Conservation (phyloP, 352 stramenopile genomes). For the Globisporangium spiculum region DNA sequence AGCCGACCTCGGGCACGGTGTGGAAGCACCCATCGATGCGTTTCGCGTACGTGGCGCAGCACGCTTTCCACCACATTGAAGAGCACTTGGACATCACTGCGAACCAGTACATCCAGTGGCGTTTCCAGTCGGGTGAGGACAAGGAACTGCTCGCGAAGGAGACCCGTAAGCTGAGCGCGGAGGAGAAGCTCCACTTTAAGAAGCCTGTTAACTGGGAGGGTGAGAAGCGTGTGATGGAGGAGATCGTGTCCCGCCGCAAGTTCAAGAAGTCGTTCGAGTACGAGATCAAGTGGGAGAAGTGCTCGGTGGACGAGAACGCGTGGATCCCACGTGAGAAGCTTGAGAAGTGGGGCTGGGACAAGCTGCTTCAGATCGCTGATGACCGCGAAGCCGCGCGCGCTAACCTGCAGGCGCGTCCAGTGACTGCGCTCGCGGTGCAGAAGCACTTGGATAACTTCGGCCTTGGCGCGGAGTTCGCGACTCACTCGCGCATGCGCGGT, state of each 20-base stretch:
- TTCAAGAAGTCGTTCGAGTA: constrained; percentile 96
- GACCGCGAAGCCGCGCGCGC: constrained; percentile 93
- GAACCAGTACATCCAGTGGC: constrained; percentile 97
- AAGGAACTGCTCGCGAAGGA: constrained; percentile 92
- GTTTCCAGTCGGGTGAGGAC: constrained; percentile 92
- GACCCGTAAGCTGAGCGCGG: constrained; percentile 84
- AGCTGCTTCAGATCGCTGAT: constrained; percentile 95
- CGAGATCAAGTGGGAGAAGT: constrained; percentile 96
- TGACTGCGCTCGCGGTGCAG: constrained; percentile 95
- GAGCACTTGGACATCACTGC: constrained; percentile 94
- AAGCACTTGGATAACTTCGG: constrained; percentile 97
- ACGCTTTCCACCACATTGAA: constrained; percentile 98
- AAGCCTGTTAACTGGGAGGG: constrained; percentile 93
- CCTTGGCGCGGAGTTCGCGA: constrained; percentile 95
- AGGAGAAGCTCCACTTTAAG: constrained; percentile 95
- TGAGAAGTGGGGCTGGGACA: constrained; percentile 97
- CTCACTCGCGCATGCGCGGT: constrained; percentile 97
- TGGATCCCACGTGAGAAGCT: constrained; percentile 93
- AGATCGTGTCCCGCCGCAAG: constrained; percentile 91
- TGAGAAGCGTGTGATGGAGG: constrained; percentile 88
- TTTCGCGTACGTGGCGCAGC: constrained; percentile 96
- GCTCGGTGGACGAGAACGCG: constrained; percentile 93
- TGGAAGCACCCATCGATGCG: constrained; percentile 89
- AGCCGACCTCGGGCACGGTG: constrained; percentile 63
- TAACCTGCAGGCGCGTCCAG: constrained; percentile 91